A percentile compares a stretch with the other conserved stretches of the same genome.
Evolutionary conservation across 2,329 filamentous ascomycete genomes (phyloP).

Genomic region (Aspergillus sp.): DNA sequence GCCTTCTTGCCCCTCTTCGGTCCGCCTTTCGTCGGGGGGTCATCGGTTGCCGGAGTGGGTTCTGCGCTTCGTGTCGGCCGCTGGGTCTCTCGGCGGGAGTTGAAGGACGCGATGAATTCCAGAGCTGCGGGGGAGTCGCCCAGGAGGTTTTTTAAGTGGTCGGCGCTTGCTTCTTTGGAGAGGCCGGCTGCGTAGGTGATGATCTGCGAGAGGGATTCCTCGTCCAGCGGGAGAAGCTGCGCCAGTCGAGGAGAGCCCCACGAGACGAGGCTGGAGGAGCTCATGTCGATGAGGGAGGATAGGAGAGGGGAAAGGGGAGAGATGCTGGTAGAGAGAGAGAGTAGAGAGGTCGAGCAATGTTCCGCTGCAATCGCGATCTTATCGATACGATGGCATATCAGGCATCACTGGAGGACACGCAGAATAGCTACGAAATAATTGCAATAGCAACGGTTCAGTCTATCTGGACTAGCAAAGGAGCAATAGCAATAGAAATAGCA

Average conservation of each 20-base stretch:
- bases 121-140: conserved; percentile 70
- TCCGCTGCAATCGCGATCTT: no score
- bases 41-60: conserved; percentile 19
- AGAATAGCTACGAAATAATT: background rate
- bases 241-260: conserved; percentile 65
- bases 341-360: no score
- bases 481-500: conserved; percentile 2
- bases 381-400: no score
- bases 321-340: conserved; percentile 1
- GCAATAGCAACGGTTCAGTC: no score
- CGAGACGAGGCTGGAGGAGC: conserved; percentile 24
- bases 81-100: conserved; percentile 47
- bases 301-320: conserved; percentile 1
- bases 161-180: conserved; percentile 65
- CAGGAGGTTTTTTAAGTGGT: conserved; percentile 79
- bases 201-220: conserved; percentile 74
- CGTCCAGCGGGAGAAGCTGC: conserved; percentile 71
- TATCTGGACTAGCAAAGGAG: background rate
- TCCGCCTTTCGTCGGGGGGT: conserved; percentile 4
- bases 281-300: conserved; percentile 18
- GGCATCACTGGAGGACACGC: no score
- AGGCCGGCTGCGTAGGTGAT: conserved; percentile 72
- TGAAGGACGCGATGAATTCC: conserved; percentile 66
- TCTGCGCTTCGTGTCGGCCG: conserved; percentile 13
- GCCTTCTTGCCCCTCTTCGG: conserved; percentile 44